Conservation (phyloP, 495 filamentous ascomycete species). For the Talaromyces trachyspermus region DNA sequence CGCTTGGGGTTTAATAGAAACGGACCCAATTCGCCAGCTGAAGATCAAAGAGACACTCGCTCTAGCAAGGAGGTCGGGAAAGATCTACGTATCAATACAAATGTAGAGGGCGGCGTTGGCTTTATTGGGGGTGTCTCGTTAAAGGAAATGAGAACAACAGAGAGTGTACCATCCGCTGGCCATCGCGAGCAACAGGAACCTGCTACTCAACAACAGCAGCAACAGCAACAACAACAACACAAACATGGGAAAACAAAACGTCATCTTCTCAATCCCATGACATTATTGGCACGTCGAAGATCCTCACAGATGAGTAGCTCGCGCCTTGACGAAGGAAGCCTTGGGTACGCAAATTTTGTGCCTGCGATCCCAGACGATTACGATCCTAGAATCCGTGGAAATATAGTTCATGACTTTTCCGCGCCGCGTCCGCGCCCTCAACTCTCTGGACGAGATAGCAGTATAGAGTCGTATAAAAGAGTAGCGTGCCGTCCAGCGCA, state of each 20-base stretch:
- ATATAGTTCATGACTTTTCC: slow-evolving; percentile 84
- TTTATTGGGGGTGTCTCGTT: slow-evolving; percentile 10
- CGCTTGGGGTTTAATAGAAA: slow-evolving; percentile 29
- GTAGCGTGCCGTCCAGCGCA: slow-evolving; percentile 20
- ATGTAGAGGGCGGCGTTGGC: slow-evolving; percentile 19
- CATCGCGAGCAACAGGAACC: slow-evolving; percentile 24
- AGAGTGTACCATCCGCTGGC: slow-evolving; percentile 10
- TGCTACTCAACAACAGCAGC: neutral
- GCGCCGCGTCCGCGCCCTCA: slow-evolving; percentile 61
- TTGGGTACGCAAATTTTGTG: slow-evolving; percentile 41
- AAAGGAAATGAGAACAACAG: slow-evolving; percentile 19
- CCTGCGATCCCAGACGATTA: slow-evolving; percentile 63
- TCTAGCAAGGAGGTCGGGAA: slow-evolving; percentile 5
- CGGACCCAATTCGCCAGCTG: slow-evolving; percentile 3
- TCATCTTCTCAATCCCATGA: slow-evolving; percentile 62
- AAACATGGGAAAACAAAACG: slow-evolving; percentile 53
- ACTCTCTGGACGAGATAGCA: slow-evolving; percentile 9
- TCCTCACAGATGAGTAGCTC: slow-evolving; percentile 41
- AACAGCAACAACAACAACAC: slow-evolving; percentile 22
- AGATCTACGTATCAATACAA: slow-evolving; percentile 29
- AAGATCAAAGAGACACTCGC: neutral
- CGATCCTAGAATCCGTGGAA: slow-evolving; percentile 79
- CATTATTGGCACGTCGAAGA: slow-evolving; percentile 51
- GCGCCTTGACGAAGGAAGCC: slow-evolving; percentile 41
- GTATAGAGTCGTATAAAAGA: slow-evolving; percentile 6